Conservation (phyloP, 768 basidiomycete species). For the Coprinellus micaceus region DNA sequence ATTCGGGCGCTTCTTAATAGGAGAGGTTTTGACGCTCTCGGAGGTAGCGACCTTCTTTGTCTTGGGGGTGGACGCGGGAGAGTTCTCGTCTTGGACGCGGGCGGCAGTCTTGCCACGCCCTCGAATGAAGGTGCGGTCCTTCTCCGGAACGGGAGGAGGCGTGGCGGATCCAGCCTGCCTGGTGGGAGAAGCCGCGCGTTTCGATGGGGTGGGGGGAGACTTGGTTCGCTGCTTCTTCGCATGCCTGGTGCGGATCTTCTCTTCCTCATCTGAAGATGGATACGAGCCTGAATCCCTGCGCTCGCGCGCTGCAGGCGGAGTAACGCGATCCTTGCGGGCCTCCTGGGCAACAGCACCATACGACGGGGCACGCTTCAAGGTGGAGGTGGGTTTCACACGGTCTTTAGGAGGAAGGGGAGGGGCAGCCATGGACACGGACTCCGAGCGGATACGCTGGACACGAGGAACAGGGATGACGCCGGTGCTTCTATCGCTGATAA, state of each 20-base stretch:
- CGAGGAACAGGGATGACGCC: conserved; percentile 42
- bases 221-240: conserved; percentile 58
- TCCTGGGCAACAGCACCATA: conserved; percentile 44
- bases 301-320: conserved; percentile 23
- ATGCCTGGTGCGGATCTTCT: conserved; percentile 54
- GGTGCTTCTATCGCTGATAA: conserved; percentile 33
- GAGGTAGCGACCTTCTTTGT: conserved; percentile 11
- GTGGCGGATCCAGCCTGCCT: conserved; percentile 14
- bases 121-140: conserved; percentile 11
- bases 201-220: conserved; percentile 15
- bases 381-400: conserved; percentile 15
- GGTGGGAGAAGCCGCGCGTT: conserved; percentile 2
- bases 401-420: conserved; percentile 34
- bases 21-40: conserved; percentile 10
- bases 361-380: conserved; percentile 57
- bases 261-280: conserved; percentile 74
- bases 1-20: conserved; percentile 15
- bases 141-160: conserved; percentile 16
- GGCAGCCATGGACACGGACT: conserved; percentile 38
- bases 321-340: conserved; percentile 17
- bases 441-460: conserved; percentile 50
- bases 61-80: conserved; percentile 1
- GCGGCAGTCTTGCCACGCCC: conserved; percentile 7
- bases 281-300: conserved; percentile 34
- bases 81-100: conserved; percentile 7